These are phyloP conservation scores for Zygosaccharomyces lentus DNA, from an alignment of 805 yeast genomes.

Conservation along the genomic window DNA sequence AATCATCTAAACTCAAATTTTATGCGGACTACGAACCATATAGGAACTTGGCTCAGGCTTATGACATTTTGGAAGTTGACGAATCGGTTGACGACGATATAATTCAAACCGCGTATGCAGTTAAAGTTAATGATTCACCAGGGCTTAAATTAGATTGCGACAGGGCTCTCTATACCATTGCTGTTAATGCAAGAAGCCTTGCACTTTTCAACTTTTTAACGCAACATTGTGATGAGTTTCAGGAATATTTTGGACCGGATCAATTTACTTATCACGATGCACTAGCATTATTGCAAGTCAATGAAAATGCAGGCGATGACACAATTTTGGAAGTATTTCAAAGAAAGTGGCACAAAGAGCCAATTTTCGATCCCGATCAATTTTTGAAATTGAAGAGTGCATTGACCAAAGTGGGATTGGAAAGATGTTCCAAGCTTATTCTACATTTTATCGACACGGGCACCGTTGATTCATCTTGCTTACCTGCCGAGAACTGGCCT, in stretches of 20 bases:
- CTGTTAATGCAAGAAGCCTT: slow-evolving; percentile 52
- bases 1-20: slow-evolving; percentile 35
- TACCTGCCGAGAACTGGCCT: slow-evolving; percentile 73
- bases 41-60: slow-evolving; percentile 45
- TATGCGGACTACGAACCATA: slow-evolving; percentile 46
- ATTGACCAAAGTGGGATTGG: slow-evolving; percentile 50
- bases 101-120: slow-evolving; percentile 67
- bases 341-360: slow-evolving; percentile 29
- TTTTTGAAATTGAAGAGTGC: slow-evolving; percentile 55
- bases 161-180: slow-evolving; percentile 60
- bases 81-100: slow-evolving; percentile 62
- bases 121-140: slow-evolving; percentile 52
- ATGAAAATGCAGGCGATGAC: slow-evolving; percentile 50
- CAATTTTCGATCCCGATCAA: slow-evolving; percentile 38
- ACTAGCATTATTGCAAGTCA: slow-evolving; percentile 45
- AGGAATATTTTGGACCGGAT: slow-evolving; percentile 25
- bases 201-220: slow-evolving; percentile 53
- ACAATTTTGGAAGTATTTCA: slow-evolving; percentile 36
- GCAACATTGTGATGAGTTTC: slow-evolving; percentile 31
- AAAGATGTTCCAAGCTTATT: slow-evolving; percentile 53
- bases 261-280: slow-evolving; percentile 41
- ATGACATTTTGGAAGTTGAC: slow-evolving; percentile 46
- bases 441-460: slow-evolving; percentile 58
- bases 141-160: slow-evolving; percentile 40
- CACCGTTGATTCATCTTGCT: slow-evolving; percentile 49